Evolutionary conservation across 495 filamentous ascomycete genomes (phyloP).

Genomic region (Trichocladium uniseriatum): DNA sequence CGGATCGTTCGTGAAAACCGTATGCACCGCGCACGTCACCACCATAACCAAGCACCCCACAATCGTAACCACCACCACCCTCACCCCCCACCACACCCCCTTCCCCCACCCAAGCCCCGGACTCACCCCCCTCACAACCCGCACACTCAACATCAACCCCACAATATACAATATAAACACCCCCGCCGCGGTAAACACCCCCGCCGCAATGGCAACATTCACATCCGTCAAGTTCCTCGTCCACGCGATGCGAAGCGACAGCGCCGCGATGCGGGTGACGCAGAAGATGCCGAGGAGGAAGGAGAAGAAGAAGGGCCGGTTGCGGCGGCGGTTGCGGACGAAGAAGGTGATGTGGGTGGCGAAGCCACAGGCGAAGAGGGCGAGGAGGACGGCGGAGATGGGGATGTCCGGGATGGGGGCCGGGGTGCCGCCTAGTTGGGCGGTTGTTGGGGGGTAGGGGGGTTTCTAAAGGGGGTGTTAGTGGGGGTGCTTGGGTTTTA

Average conservation of each 20-base stretch:
- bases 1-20: constrained; percentile 51
- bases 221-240: constrained; percentile 37
- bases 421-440: constrained; percentile 51
- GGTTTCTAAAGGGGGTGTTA: constrained; percentile 12
- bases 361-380: constrained; percentile 51
- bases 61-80: constrained; percentile 43
- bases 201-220: constrained; percentile 56
- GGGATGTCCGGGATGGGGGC: constrained; percentile 50
- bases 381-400: constrained; percentile 53
- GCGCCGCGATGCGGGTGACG: constrained; percentile 56
- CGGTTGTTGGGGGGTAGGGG: constrained; percentile 28
- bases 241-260: constrained; percentile 55
- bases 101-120: constrained; percentile 58
- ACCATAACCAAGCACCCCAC: constrained; percentile 60
- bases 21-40: constrained; percentile 55
- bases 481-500: constrained; percentile 1
- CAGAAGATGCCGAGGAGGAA: constrained; percentile 66
- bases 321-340: constrained; percentile 41
- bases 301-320: constrained; percentile 61
- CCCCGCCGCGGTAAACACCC: constrained; percentile 65
- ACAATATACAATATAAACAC: constrained; percentile 66
- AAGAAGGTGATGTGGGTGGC: constrained; percentile 54
- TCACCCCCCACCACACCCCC: constrained; percentile 38
- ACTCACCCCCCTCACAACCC: constrained; percentile 61
- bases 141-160: constrained; percentile 69